These are phyloP conservation scores for Pyracantha coccinea DNA, from an alignment of 331 rosid species.

Conservation along the genomic window DNA sequence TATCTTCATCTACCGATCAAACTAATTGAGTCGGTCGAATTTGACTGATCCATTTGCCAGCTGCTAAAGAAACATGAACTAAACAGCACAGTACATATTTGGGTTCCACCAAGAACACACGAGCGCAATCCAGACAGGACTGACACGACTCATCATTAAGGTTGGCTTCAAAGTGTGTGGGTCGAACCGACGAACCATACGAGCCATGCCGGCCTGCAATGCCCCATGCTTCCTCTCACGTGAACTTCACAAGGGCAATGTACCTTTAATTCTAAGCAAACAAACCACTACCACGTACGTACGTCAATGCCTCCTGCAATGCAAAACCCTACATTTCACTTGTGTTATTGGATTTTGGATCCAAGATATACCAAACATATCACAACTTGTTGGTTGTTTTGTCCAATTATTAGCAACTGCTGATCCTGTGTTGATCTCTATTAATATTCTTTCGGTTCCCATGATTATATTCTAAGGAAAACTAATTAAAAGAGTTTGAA, in stretches of 20 bases:
- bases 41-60: background rate
- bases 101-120: constrained; percentile 7
- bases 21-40: background rate
- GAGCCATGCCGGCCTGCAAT: background rate
- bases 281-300: background rate
- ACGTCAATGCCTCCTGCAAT: background rate
- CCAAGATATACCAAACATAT: constrained; percentile 1
- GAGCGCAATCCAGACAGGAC: background rate
- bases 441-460: background rate
- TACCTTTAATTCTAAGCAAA: no score
- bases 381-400: constrained; percentile 13
- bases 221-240: constrained; percentile 39
- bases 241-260: constrained; percentile 28
- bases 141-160: background rate
- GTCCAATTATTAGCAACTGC: background rate
- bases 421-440: constrained; percentile 3
- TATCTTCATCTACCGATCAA: no score
- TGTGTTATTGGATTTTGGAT: background rate
- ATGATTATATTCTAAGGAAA: no score
- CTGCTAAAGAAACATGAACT: background rate
- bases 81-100: background rate
- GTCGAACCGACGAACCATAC: background rate
- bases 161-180: constrained; percentile 13
- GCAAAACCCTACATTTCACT: background rate
- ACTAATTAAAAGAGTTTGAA: no score